A percentile compares a stretch with the other conserved stretches of the same genome.
phyloP scores from a whole-genome alignment of 441 rosid species.

The Raphanus hybrid region DNA sequence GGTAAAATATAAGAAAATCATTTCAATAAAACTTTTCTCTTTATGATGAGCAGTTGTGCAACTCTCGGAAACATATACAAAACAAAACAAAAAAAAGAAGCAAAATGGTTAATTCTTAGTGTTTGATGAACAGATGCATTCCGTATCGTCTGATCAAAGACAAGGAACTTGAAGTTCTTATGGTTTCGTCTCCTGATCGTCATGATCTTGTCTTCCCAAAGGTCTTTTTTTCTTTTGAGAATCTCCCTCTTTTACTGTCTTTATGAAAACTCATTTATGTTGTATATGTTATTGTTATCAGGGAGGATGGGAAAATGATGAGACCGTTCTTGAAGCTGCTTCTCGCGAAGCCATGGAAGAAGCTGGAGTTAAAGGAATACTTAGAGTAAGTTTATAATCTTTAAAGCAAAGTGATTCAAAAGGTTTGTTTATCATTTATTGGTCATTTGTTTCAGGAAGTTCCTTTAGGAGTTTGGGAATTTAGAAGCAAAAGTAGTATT shows the following conservation, averaged over 20 bases:
- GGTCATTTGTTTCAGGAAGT: constrained; percentile 50
- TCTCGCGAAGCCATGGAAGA: constrained; percentile 94
- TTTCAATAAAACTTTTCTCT: background rate
- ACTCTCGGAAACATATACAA: background rate
- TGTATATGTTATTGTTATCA: constrained; percentile 22
- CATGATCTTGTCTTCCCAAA: constrained; percentile 77
- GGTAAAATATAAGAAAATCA: constrained; percentile 41
- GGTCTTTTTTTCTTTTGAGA: constrained; percentile 46
- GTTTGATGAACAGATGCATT: constrained; percentile 52
- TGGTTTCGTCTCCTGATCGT: constrained; percentile 77
- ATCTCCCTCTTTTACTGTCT: background rate
- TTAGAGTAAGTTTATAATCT: constrained; percentile 49
- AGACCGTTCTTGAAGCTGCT: constrained; percentile 81
- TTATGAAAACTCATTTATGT: background rate
- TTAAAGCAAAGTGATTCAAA: background rate
- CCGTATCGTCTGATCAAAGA: constrained; percentile 59
- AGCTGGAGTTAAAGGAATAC: constrained; percentile 85
- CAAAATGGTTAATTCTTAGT: background rate
- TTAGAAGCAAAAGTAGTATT: constrained; percentile 79
- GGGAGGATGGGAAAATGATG: constrained; percentile 99
- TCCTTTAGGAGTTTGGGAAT: constrained; percentile 84
- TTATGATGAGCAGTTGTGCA: background rate
- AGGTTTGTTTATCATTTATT: background rate
- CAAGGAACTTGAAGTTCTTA: constrained; percentile 50
- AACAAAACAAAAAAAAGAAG: background rate